Base-by-base conservation (phyloP, 2,329 filamentous ascomycete genomes). In the Sporothrix pseudoabietina region DNA sequence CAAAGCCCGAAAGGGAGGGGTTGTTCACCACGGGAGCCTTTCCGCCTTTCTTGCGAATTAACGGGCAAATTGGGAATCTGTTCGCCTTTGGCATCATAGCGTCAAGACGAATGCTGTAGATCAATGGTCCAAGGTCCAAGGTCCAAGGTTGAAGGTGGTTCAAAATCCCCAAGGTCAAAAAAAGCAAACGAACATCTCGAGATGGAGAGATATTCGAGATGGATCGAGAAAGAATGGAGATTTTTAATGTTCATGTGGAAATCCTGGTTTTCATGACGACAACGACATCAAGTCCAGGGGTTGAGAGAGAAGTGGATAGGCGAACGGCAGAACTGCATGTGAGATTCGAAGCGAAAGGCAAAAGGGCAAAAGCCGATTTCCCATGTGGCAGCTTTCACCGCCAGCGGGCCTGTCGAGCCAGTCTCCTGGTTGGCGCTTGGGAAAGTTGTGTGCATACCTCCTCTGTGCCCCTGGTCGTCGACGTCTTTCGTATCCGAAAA, bases 51-150 rank as follows among this genome's bases (percentile, higher is more conserved):
- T 54, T 54, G 52, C 52, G 52, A 55, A 30, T 26, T 30, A 54
- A 26, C 30, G 55, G 55, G 55, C 55, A 59, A 59, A 59, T 59
- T 59, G 55, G 55, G n/a, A 16, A 59, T 59, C 14, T 35, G 30
- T 59, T 49, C 26, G 55, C 55, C 1, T 59, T 59, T 14, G 52
- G n/a, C 8, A n/a, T 26, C n/a, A 30, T 59, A 59, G 55, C 30
- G 55, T 59, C 55, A 14, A 16, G 30, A 19, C 16, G 55, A 59
- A 35, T 2, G 52, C 55, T 55, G 52, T 22, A 59, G 55, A 59
- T 59, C 55, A 32, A n/a, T 30, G 26, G 14, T 19, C 55, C 12
- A 59, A 59, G 10, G 26, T 19, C 55, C 12, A 59, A 59, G 10
- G 26, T 35, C 10, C 30, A 35, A 30, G 30, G 30, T 19, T 49